Conservation (phyloP, 2,329 filamentous ascomycete genomes). For the Apiospora sp. region DNA sequence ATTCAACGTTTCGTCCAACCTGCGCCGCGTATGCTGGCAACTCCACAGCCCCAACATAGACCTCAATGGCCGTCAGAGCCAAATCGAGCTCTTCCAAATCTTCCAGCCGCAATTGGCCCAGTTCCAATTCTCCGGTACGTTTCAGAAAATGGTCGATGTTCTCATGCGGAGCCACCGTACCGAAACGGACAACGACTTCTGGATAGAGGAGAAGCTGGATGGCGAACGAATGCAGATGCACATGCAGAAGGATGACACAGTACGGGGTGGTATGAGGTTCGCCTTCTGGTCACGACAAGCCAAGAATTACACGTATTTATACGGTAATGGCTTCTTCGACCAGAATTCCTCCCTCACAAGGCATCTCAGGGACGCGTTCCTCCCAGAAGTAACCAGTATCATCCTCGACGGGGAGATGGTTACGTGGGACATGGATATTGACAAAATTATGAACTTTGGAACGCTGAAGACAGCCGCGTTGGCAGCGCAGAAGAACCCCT, state of each 20-base stretch:
- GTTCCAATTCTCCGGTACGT: constrained; percentile 81
- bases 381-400: constrained; percentile 78
- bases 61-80: constrained; percentile 77
- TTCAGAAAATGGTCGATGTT: constrained; percentile 79
- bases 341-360: constrained; percentile 80
- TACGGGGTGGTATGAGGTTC: constrained; percentile 77
- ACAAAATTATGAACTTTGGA: constrained; percentile 88
- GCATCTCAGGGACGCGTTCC: constrained; percentile 80
- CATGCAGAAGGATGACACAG: constrained; percentile 75
- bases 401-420: constrained; percentile 99
- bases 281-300: constrained; percentile 95
- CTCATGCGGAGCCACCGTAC: constrained; percentile 61
- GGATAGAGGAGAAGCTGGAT: constrained; percentile 98
- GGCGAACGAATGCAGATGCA: constrained; percentile 98
- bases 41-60: constrained; percentile 76
- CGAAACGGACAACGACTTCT: constrained; percentile 79
- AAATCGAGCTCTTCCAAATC: constrained; percentile 87
- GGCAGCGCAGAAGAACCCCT: constrained; percentile 78
- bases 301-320: constrained; percentile 95
- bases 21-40: constrained; percentile 95
- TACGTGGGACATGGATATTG: constrained; percentile 88
- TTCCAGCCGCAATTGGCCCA: constrained; percentile 96
- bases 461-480: constrained; percentile 92
- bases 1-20: constrained; percentile 90
- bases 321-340: constrained; percentile 80